phyloP scores from a whole-genome alignment of 768 basidiomycete species.

The Lactifluus hygrophoroides region DNA sequence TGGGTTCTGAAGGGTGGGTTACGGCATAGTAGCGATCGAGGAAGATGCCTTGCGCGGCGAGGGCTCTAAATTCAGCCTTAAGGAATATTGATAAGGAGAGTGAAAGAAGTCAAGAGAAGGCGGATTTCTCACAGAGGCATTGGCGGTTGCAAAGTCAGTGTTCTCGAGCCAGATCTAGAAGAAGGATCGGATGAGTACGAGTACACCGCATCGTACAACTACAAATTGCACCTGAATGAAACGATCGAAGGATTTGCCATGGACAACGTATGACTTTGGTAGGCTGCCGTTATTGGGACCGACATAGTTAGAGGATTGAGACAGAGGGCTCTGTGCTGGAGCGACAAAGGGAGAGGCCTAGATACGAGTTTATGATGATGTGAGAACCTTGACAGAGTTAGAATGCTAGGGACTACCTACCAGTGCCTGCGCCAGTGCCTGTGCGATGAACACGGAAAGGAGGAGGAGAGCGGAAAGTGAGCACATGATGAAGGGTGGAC shows the following conservation, averaged over 20 bases:
- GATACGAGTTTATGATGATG: neutral
- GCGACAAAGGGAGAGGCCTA: conserved; percentile 26
- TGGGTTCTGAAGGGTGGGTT: conserved; percentile 56
- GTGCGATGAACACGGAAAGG: conserved; percentile 2
- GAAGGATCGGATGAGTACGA: neutral
- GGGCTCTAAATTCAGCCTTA: conserved; percentile 26
- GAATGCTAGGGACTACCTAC: neutral
- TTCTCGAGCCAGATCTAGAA: conserved; percentile 54
- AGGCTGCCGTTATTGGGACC: conserved; percentile 38
- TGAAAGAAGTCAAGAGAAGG: neutral
- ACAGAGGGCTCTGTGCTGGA: conserved; percentile 24
- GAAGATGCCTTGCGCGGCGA: conserved; percentile 43
- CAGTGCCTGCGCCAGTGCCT: conserved; percentile 1
- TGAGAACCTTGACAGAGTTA: neutral
- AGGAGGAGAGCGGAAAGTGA: conserved; percentile 1
- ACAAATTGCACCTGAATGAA: conserved; percentile 30
- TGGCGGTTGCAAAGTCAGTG: conserved; percentile 39
- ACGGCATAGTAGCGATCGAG: conserved; percentile 37
- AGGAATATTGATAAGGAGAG: conserved; percentile 18
- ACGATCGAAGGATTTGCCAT: conserved; percentile 38
- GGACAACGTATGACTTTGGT: conserved; percentile 30
- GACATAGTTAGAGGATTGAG: conserved; percentile 31
- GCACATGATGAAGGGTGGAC: conserved; percentile 3
- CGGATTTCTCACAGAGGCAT: conserved; percentile 4
- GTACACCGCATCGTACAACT: neutral